These are phyloP conservation scores for Fragilaria crotonensis DNA, from an alignment of 108 stramenopile genomes.

Conservation along the genomic window DNA sequence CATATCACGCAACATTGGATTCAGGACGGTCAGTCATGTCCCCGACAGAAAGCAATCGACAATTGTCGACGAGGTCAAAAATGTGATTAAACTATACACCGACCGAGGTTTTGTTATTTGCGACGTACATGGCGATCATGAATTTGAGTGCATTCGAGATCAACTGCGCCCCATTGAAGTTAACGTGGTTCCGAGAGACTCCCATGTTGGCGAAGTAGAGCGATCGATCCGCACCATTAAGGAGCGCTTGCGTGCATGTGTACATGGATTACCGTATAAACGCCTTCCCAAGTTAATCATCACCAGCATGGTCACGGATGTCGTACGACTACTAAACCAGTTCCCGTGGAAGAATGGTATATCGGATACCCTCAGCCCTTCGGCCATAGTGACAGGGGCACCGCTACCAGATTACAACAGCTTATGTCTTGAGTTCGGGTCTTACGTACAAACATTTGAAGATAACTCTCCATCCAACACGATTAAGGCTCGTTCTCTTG, in stretches of 20 bases:
- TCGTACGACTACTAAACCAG: constrained; percentile 12
- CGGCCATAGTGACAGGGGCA: not conserved
- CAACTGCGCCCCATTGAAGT: constrained; percentile 1
- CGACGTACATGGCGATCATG: constrained; percentile 14
- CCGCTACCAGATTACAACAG: not conserved
- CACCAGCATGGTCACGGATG: constrained; percentile 6
- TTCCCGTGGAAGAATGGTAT: not conserved
- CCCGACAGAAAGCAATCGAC: not conserved
- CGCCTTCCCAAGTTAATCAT: constrained; percentile 16
- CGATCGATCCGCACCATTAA: constrained; percentile 22
- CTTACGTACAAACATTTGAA: not conserved
- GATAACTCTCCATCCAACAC: not conserved
- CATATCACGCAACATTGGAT: constrained; percentile 17
- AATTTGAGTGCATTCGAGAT: constrained; percentile 25
- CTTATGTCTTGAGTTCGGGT: not conserved
- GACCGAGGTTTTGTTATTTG: constrained; percentile 22
- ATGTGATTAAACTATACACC: constrained; percentile 13
- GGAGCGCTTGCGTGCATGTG: constrained; percentile 18
- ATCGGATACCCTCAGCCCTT: not conserved
- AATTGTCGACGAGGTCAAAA: not conserved
- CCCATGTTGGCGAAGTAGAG: constrained; percentile 48
- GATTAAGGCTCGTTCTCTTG: not conserved
- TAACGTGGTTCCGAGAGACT: constrained; percentile 11
- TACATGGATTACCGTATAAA: constrained; percentile 25
- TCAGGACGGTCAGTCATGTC: constrained; percentile 12